Evolutionary conservation across 805 yeast species (phyloP), one percentile per base, ranked within the genome.

Genomic region (Naumovozyma baii): DNA sequence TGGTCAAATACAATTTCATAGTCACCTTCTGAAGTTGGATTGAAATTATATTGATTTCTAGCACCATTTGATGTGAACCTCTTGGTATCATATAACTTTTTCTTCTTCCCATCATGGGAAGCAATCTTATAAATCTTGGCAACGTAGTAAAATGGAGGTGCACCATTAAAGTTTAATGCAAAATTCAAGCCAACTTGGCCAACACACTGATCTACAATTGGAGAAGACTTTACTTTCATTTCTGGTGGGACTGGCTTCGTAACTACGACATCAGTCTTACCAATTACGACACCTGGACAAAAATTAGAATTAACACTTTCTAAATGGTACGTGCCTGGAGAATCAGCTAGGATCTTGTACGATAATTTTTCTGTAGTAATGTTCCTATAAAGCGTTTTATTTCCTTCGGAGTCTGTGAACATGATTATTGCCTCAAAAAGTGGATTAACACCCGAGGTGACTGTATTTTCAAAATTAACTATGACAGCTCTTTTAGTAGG

Each of bases 151-250:
- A 82, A 92, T 1, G 97, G 96, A 0, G 95, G 83, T 20, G 78
- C 74, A 14, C 98, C 97, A 4, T 72, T 64, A 38, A 81, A 67
- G 0, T 70, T 61, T 42, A 88, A 68, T 37, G 80, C 83, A 45
- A 85, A 86, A 25, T 71, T 68, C 43, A 87, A 76, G 0, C 96
- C 98, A 7, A 86, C 79, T 34, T 87, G 85, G 0, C 98, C 98
- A 22, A 92, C 83, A 64, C 99, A 92, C 36, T 81, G 75, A 52
- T 90, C 97, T 18, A 76, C 67, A 2, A 90, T 76, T 2, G 90
- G 64, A 8, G 58, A 57, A 2, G 70, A 59, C 19, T 50, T 55
- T 13, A 74, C 69, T 3, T 56, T 47, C 18, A 77, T 44, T 17
- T 63, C 52, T 8, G 83, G 80, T 28, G 71, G 70, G 3, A 78